Base-by-base conservation (phyloP, 495 filamentous ascomycete genomes). In the Cetradonia linearis region DNA sequence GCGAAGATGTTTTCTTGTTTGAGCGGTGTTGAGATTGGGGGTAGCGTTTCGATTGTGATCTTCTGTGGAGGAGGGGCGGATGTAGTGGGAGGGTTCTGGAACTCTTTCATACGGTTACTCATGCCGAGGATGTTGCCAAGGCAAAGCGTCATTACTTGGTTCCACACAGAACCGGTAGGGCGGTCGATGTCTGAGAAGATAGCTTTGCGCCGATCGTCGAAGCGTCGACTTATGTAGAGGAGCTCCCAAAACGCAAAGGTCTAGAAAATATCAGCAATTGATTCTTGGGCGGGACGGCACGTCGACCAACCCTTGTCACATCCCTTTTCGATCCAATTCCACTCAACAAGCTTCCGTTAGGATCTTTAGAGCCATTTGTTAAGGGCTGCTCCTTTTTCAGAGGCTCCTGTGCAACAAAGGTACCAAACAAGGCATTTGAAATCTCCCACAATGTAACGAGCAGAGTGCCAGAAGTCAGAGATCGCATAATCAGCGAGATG, bases 181-280 rank as follows among this genome's bases (percentile, higher is more conserved):
- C 93, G 88, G 60, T 95, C 88, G 55, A 96, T 86, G 64, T 97
- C 94, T 58, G 84, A 83, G 72, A 89, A 96, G 56, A 98, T 89
- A 23, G 81, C 78, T 68, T 86, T 88, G 27, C 93, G 83, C 33
- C 94, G 82, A 10, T 81, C 80, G 11, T 83, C 74, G 61, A 83
- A 89, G 36, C 82, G 81, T 55, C 86, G 78, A 53, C 88, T 83
- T 63, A 96, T 94, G 59, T 86, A 78, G 33, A 80, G 78, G 23
- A 97, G 77, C 69, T 98, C 93, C 87, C 91, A 94, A 74, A 95
- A 89, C 28, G 93, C 92, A 69, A 92, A 92, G 5, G 81, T 74
- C 74, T 89, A 74, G 13, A 2, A 52, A 31, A 7, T 58, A 74
- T 64, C 74, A 67, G 62, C 58, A 28, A 9, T 31, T 55, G 18